Conservation (phyloP, 805 yeast genomes). For the Yamadazyma sp. region DNA sequence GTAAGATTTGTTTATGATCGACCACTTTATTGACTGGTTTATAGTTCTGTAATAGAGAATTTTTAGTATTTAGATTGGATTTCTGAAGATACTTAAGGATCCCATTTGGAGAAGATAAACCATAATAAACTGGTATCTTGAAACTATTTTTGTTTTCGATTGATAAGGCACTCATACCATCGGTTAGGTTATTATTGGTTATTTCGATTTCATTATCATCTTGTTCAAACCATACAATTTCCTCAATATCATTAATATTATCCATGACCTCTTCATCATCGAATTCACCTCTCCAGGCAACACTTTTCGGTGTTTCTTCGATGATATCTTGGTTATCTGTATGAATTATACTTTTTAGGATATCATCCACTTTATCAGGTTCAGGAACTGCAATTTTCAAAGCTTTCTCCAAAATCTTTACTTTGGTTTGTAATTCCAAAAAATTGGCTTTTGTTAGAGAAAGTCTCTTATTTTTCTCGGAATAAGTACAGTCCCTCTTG, state of each 20-base stretch:
- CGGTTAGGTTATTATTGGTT: too few species aligned
- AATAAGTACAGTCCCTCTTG: conserved; percentile 9
- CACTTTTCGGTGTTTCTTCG: too few species aligned
- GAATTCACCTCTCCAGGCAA: neutral
- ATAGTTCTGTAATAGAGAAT: conserved; percentile 3
- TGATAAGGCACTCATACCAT: conserved; percentile 14
- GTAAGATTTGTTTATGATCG: neutral
- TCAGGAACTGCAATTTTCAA: too few species aligned
- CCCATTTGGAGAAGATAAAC: conserved; percentile 11
- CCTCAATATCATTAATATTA: neutral
- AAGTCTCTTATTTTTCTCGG: conserved; percentile 7
- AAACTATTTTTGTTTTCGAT: conserved; percentile 4
- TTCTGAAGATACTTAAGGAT: conserved; percentile 8
- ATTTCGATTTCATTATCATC: neutral
- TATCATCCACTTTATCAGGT: too few species aligned
- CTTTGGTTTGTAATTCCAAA: conserved; percentile 6
- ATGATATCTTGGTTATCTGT: too few species aligned
- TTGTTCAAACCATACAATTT: neutral
- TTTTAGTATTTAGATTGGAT: conserved; percentile 2
- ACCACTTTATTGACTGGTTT: conserved; percentile 1
- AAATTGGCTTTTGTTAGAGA: conserved; percentile 9
- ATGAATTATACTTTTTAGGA: too few species aligned
- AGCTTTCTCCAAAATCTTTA: conserved; percentile 1
- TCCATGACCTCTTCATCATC: neutral
- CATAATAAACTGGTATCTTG: conserved; percentile 9